These are phyloP conservation scores for Ceratocystis smalleyi DNA, from an alignment of 2,329 filamentous ascomycete species.

Conservation along the genomic window DNA sequence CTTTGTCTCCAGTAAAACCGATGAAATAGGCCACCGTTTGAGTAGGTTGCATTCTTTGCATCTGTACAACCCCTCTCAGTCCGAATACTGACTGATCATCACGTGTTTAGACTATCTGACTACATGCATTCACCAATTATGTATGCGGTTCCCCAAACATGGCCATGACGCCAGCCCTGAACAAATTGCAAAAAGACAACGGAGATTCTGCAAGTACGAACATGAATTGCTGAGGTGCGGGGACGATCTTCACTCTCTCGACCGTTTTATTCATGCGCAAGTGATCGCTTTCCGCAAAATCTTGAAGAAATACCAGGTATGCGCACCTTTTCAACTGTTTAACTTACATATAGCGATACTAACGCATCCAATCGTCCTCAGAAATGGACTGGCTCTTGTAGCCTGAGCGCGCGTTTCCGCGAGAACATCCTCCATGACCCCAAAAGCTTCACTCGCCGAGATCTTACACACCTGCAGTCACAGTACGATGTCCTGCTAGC, in stretches of 20 bases:
- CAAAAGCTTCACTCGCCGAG: conserved; percentile 55
- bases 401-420: conserved; percentile 49
- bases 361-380: conserved; percentile 22
- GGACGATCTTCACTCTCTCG: conserved; percentile 54
- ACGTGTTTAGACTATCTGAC: conserved; percentile 32
- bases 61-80: neutral
- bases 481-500: conserved; percentile 37
- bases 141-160: conserved; percentile 28
- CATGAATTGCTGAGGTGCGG: conserved; percentile 41
- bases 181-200: conserved; percentile 30
- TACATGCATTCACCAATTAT: conserved; percentile 32
- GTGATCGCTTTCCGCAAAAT: conserved; percentile 66
- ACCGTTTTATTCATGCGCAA: conserved; percentile 59
- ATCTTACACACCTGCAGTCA: conserved; percentile 39
- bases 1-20: conserved; percentile 65
- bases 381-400: conserved; percentile 67
- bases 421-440: conserved; percentile 48
- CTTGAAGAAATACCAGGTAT: conserved; percentile 66
- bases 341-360: neutral
- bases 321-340: conserved; percentile 14
- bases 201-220: conserved; percentile 39
- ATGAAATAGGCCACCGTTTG: conserved; percentile 57
- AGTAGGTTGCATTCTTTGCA: conserved; percentile 31
- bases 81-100: conserved; percentile 18
- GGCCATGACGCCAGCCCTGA: conserved; percentile 18